A percentile compares a stretch with the other conserved stretches of the same genome.
Evolutionary conservation across 352 stramenopile genomes (phyloP).

Genomic region (Sclerospora graminicola): DNA sequence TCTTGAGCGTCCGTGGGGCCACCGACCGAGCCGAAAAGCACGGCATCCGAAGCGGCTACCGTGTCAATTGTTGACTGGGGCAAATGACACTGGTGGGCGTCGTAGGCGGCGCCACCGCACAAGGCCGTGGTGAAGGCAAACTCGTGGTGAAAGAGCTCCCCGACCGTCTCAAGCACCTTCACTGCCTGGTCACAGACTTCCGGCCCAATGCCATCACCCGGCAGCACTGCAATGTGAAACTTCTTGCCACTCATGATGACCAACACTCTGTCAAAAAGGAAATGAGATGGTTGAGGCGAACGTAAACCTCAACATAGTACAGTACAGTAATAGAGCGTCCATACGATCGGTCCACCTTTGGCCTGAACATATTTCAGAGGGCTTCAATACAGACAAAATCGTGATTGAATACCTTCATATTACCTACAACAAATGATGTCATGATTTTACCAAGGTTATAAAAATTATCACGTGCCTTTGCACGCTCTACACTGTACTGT

Average conservation of each 20-base stretch:
- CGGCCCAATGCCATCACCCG: conserved; percentile 97
- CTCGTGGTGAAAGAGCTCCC: conserved; percentile 76
- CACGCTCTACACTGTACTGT: too few species aligned
- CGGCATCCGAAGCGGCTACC: conserved; percentile 82
- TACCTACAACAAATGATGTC: too few species aligned
- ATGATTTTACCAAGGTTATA: too few species aligned
- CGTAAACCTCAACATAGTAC: too few species aligned
- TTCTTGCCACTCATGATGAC: conserved; percentile 12
- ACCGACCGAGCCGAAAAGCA: conserved; percentile 96
- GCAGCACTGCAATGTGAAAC: conserved; percentile 91
- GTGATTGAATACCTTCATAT: too few species aligned
- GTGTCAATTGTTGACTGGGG: conserved; percentile 90
- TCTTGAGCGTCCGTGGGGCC: conserved; percentile 89
- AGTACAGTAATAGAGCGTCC: too few species aligned
- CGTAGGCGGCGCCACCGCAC: conserved; percentile 94
- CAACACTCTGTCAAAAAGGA: not conserved
- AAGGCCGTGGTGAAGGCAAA: conserved; percentile 92
- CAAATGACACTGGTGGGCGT: conserved; percentile 87
- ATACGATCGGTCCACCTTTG: too few species aligned
- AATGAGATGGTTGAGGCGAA: too few species aligned
- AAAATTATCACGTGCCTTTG: too few species aligned
- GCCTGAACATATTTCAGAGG: too few species aligned
- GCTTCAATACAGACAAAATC: too few species aligned
- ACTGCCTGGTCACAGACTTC: conserved; percentile 95
- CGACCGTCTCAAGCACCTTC: conserved; percentile 80